A percentile compares a stretch with the other conserved stretches of the same genome.
These are phyloP conservation scores for Centaurea solstitialis DNA, from an alignment of 129 eudicot species.

Conservation along the genomic window DNA sequence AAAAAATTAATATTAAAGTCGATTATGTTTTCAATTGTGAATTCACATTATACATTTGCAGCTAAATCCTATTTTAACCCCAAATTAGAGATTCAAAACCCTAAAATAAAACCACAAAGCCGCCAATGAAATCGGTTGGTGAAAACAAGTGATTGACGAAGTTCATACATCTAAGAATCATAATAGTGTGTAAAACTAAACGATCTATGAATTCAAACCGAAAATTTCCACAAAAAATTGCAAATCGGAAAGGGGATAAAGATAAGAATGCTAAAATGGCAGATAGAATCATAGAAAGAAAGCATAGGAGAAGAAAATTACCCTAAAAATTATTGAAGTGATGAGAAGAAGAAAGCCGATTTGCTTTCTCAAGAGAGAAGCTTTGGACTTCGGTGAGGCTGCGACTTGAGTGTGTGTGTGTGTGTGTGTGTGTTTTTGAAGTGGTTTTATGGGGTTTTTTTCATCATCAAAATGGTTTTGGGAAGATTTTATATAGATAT, in stretches of 20 bases:
- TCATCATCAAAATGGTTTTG: neutral
- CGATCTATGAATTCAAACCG: constrained; percentile 16
- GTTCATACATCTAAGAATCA: neutral
- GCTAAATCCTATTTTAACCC: neutral
- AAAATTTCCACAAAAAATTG: neutral
- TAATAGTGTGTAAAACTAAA: neutral
- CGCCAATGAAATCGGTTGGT: constrained; percentile 14
- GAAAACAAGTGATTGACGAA: neutral
- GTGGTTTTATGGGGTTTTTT: constrained; percentile 1
- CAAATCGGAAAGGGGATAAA: constrained; percentile 6
- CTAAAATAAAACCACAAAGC: constrained; percentile 23
- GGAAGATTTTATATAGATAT: neutral
- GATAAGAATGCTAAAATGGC: neutral
- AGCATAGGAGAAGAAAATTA: neutral
- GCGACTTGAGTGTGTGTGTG: neutral
- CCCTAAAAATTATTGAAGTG: constrained; percentile 8
- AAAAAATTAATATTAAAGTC: neutral
- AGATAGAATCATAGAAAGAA: neutral
- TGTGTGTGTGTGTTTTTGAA: neutral
- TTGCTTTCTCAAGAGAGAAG: neutral
- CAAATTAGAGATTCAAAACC: constrained; percentile 9
- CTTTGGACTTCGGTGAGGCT: constrained; percentile 13
- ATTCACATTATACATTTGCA: constrained; percentile 1
- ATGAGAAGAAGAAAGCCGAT: neutral
- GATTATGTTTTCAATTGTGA: neutral